Conservation (phyloP, 2,329 filamentous ascomycete species). For the Fusarium drepaniforme region DNA sequence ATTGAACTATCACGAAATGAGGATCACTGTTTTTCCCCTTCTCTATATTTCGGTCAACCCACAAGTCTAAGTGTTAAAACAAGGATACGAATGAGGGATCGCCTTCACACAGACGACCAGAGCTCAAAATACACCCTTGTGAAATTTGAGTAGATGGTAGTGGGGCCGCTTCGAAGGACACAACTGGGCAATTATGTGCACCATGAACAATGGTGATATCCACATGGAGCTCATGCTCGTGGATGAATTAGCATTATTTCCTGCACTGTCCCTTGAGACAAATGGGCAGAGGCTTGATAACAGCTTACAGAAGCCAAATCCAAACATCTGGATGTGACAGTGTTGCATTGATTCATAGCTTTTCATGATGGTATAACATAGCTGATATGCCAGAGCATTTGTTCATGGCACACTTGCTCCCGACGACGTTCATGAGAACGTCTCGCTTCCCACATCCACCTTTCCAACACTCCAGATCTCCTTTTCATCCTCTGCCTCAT, state of each 20-base stretch:
- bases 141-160: not conserved
- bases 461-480: slow-evolving; percentile 97
- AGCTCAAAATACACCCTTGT: not conserved
- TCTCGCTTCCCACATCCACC: slow-evolving; percentile 68
- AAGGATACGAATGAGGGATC: not conserved
- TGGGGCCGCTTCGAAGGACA: not conserved
- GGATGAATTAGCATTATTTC: not conserved
- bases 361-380: not conserved
- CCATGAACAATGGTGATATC: not conserved
- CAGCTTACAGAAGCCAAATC: not conserved
- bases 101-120: not conserved
- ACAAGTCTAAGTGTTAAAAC: not conserved
- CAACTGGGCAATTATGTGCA: not conserved
- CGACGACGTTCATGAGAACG: slow-evolving; percentile 32
- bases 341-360: not conserved
- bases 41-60: not conserved
- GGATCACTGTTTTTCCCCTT: not conserved
- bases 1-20: not conserved
- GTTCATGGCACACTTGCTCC: not conserved
- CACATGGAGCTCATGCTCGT: not conserved
- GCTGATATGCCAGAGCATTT: not conserved
- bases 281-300: not conserved
- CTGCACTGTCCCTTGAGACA: not conserved
- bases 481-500: slow-evolving; percentile 93
- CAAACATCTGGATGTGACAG: not conserved